A percentile compares a stretch with the other conserved stretches of the same genome.
Evolutionary conservation across 192 early-diverging fungal species (phyloP).

Genomic region (Lobosporangium transversale): DNA sequence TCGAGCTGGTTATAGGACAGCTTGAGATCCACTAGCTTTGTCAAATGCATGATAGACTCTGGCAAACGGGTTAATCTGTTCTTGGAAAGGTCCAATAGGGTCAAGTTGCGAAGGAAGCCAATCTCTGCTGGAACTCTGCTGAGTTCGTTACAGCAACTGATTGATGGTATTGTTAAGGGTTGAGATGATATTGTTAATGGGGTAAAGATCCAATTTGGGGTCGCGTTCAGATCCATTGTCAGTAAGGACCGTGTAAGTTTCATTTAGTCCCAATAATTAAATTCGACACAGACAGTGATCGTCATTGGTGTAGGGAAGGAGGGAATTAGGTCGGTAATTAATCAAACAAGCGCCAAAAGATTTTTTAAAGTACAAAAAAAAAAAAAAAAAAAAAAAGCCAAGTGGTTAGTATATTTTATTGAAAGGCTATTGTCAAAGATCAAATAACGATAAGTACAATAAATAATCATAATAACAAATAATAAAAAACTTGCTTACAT

Average conservation of each 20-base stretch:
- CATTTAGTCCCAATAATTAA: no score
- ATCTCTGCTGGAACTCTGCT: constrained; percentile 77
- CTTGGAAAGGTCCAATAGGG: constrained; percentile 67
- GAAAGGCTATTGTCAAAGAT: no score
- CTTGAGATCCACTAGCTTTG: constrained; percentile 74
- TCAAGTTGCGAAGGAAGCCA: constrained; percentile 77
- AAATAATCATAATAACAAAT: background rate
- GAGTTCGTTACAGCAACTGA: constrained; percentile 80
- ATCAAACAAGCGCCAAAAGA: background rate
- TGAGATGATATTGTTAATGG: constrained; percentile 5
- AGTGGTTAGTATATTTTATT: background rate
- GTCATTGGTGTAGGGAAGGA: constrained; percentile 12
- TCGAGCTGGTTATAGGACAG: constrained; percentile 71
- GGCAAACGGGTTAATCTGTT: constrained; percentile 75
- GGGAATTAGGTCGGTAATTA: background rate
- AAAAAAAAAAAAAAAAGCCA: constrained; percentile 2
- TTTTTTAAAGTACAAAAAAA: no score
- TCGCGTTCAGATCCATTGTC: background rate
- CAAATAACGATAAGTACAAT: no score
- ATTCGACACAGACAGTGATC: no score
- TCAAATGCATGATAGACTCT: constrained; percentile 71
- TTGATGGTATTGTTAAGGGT: no score
- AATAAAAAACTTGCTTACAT: constrained; percentile 61
- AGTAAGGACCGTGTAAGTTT: no score
- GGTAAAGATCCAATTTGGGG: background rate